phyloP scores from a whole-genome alignment of 2,329 filamentous ascomycete genomes.

The Penicillium vulpinum region DNA sequence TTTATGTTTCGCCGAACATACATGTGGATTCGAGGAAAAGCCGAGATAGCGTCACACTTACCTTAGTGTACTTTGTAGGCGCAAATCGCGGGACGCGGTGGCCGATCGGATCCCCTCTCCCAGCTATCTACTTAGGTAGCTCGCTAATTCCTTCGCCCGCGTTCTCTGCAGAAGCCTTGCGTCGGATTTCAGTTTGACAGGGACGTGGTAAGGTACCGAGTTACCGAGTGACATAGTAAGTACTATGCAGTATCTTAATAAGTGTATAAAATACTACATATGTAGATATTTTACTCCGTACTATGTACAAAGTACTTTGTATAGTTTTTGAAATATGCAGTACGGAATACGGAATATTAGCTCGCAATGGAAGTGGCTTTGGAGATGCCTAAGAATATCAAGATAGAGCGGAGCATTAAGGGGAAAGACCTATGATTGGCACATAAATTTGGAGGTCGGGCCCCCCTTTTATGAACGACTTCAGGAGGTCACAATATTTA shows the following conservation, averaged over 20 bases:
- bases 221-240: background rate
- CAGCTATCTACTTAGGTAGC: background rate
- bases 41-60: background rate
- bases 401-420: slow-evolving; percentile 8
- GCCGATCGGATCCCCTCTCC: slow-evolving; percentile 1
- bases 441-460: slow-evolving; percentile 6
- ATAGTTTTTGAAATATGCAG: too few species aligned
- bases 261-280: too few species aligned
- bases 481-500: background rate
- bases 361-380: background rate
- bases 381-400: slow-evolving; percentile 12
- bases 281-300: background rate
- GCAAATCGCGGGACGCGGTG: background rate
- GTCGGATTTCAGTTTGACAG: background rate
- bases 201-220: background rate
- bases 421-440: slow-evolving; percentile 7
- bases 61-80: background rate
- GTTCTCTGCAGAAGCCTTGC: background rate
- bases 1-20: background rate
- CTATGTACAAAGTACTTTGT: too few species aligned
- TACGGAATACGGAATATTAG: background rate
- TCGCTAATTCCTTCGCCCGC: background rate
- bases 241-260: background rate
- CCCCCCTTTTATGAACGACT: slow-evolving; percentile 8
- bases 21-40: slow-evolving; percentile 1